Evolutionary conservation across 805 yeast species (phyloP), one percentile per base, ranked within the genome.

Genomic region (Candida ipomoeae): DNA sequence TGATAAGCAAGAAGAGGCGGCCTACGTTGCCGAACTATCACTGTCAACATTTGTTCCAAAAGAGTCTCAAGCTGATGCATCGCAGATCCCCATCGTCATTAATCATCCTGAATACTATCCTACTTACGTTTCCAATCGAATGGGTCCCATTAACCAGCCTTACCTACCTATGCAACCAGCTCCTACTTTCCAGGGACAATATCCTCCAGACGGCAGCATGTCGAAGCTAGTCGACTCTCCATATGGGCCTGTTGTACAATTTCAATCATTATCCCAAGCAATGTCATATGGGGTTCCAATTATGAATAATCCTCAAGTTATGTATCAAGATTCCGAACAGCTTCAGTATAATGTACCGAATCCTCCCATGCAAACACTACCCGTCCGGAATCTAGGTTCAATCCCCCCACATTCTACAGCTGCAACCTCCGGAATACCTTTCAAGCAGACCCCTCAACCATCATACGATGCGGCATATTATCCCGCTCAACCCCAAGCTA

Each of bases 1-100:
- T 35, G 68, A 64, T 29, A 47, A 55, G 20, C 40, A 44, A 7
- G 55, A 52, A n/a, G 57, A 52, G 11, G 23, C 46, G 3, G 8
- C 46, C 17, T 26, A 18, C 14, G 40, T 13, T 13, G 33, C 46
- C 11, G 46, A 44, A 6, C 6, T 17, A 17, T 21, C 46, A 3
- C 33, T 17, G 32, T 7, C 39, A 23, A 44, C 35, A 7, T 44
- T 35, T 23, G 23, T 32, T 15, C 13, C 40, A 20, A 44, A 35
- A 35, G 46, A 44, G 14, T 26, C 20, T 26, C 46, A 23, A 3
- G 23, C 13, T 10, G 46, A 44, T 15, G 40, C 34, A 6, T 43
- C 46, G 10, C 46, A 44, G 33, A 35, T 23, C 33, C 46, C 46
- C 7, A 8, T 44, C 34, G 11, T 26, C 14, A 15, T 23, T 7